Conservation (phyloP, 2,329 filamentous ascomycete genomes). For the Lasiodiplodia sp. region DNA sequence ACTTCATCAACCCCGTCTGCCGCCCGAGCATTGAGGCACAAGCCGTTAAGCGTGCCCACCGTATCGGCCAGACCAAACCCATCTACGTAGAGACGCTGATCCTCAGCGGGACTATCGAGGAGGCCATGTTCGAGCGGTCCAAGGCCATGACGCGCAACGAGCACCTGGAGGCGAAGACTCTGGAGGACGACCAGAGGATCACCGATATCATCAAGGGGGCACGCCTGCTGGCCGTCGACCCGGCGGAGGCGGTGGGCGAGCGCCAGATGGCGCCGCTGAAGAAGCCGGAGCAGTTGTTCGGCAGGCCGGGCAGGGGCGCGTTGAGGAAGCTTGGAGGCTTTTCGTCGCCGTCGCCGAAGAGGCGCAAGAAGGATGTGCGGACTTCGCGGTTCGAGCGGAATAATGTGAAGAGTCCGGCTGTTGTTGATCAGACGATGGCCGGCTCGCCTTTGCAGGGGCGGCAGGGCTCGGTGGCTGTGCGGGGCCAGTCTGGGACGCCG, state of each 20-base stretch:
- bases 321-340: background rate
- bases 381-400: too few species aligned
- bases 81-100: slow-evolving; percentile 89
- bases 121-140: slow-evolving; percentile 78
- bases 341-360: slow-evolving; percentile 5
- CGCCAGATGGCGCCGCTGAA: slow-evolving; percentile 52
- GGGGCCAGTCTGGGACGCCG: background rate
- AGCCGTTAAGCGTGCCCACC: slow-evolving; percentile 86
- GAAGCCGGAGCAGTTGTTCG: slow-evolving; percentile 55
- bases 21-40: slow-evolving; percentile 86
- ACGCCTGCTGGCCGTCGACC: slow-evolving; percentile 53
- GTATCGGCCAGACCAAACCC: slow-evolving; percentile 80
- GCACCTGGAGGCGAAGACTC: slow-evolving; percentile 61
- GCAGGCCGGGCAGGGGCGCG: slow-evolving; percentile 38
- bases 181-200: slow-evolving; percentile 67
- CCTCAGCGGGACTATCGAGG: slow-evolving; percentile 80
- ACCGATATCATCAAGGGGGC: slow-evolving; percentile 66
- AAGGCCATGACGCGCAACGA: slow-evolving; percentile 74
- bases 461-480: background rate
- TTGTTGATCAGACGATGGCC: background rate
- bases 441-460: background rate
- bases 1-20: slow-evolving; percentile 88
- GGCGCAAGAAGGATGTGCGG: background rate
- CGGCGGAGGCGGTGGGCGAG: slow-evolving; percentile 40
- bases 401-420: background rate